phyloP scores from a whole-genome alignment of 257 asterid genomes.

The Ligustrum vulgare region DNA sequence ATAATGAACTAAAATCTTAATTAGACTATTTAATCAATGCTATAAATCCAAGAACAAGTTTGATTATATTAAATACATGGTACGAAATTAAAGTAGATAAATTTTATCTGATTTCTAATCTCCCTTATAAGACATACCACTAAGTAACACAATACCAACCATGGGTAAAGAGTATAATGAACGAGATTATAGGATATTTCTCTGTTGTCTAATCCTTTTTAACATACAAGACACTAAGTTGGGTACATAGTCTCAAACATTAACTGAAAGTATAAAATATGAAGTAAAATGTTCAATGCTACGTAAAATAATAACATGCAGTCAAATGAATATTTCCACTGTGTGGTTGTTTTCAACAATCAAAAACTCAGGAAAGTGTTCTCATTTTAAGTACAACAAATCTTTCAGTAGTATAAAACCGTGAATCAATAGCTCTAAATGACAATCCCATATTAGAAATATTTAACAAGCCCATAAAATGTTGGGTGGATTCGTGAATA shows the following conservation, averaged over 20 bases:
- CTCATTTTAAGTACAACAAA: background rate
- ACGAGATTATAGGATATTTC: background rate
- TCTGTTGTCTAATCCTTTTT: no score
- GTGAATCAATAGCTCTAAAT: background rate
- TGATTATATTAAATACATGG: no score
- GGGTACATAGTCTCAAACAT: background rate
- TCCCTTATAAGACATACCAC: no score
- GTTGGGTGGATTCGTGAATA: no score
- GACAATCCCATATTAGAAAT: background rate
- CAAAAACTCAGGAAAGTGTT: background rate
- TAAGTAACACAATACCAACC: no score
- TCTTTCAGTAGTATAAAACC: background rate
- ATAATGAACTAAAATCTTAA: no score
- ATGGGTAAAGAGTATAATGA: no score
- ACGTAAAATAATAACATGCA: background rate
- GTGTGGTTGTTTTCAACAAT: no score
- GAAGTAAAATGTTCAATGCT: background rate
- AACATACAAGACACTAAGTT: background rate
- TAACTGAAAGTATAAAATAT: background rate
- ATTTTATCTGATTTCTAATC: no score
- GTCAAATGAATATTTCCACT: conserved; percentile 19
- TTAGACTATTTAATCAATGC: no score
- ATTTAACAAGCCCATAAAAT: background rate
- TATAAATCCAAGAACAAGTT: no score
- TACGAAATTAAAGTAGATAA: no score